phyloP scores from a whole-genome alignment of 768 basidiomycete species.

The Xanthoconium purpureum region DNA sequence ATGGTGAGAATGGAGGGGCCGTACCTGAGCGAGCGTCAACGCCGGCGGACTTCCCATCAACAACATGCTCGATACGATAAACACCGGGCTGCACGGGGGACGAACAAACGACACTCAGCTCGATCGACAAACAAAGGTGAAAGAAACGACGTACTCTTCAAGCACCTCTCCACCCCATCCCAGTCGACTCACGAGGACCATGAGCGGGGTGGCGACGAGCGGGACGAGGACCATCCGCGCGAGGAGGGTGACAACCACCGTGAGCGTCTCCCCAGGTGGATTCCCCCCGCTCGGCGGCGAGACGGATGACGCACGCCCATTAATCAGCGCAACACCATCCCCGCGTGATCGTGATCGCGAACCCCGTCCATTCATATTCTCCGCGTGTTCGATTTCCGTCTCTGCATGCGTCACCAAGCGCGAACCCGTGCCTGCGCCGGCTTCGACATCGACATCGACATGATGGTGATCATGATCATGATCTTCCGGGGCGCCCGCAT shows the following conservation, averaged over 20 bases:
- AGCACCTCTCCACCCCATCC: conserved; percentile 45
- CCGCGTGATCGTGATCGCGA: background rate
- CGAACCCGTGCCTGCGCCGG: conserved; percentile 8
- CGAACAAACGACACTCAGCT: too few species aligned
- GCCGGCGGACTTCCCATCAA: conserved; percentile 85
- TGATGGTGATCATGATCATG: too few species aligned
- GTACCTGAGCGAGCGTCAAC: conserved; percentile 58
- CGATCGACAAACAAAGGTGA: background rate
- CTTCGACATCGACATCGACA: too few species aligned
- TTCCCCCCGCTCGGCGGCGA: conserved; percentile 4
- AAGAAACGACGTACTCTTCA: conserved; percentile 58
- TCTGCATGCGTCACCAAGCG: conserved; percentile 4
- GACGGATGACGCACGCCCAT: background rate
- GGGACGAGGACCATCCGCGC: conserved; percentile 89
- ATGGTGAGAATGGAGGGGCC: conserved; percentile 21
- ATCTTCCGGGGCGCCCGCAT: too few species aligned
- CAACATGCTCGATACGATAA: conserved; percentile 79
- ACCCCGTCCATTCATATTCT: background rate
- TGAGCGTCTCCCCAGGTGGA: conserved; percentile 69
- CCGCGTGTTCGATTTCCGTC: background rate
- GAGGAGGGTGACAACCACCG: conserved; percentile 78
- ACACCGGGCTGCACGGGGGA: conserved; percentile 61
- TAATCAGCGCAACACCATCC: background rate
- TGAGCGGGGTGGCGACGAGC: conserved; percentile 68
- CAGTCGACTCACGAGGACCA: conserved; percentile 73